Percentiles rank a stretch among this genome's conserved stretches.
Evolutionary conservation across 1,139 yeast genomes (phyloP).

Genomic region (Hemisphaericaspora subhashii): DNA sequence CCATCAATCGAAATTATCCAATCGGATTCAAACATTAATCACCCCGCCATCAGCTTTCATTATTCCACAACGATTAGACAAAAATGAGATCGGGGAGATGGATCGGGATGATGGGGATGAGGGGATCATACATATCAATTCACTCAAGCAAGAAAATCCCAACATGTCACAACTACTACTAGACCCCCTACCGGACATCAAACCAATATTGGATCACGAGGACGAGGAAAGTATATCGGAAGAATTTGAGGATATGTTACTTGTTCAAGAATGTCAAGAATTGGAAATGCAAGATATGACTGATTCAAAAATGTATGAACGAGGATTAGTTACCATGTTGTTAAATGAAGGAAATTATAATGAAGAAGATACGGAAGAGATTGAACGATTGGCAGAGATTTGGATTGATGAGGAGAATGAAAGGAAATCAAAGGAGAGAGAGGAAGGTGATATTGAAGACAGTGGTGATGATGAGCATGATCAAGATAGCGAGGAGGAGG

Average conservation of each 20-base stretch:
- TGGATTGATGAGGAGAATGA: slow-evolving; percentile 7
- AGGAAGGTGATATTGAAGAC: neutral
- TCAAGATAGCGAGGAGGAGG: slow-evolving; percentile 1
- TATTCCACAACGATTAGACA: slow-evolving; percentile 2
- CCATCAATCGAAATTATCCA: neutral
- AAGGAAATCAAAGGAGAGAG: slow-evolving; percentile 2
- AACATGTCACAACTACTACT: neutral
- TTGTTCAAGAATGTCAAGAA: slow-evolving; percentile 13
- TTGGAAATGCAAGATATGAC: slow-evolving; percentile 17
- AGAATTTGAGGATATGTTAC: slow-evolving; percentile 13
- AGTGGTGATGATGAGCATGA: neutral
- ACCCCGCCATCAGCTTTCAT: neutral
- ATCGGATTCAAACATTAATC: neutral
- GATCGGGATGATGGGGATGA: neutral
- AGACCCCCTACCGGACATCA: neutral
- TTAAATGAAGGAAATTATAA: slow-evolving; percentile 9
- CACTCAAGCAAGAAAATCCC: slow-evolving; percentile 1
- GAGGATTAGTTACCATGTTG: slow-evolving; percentile 17
- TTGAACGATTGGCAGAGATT: slow-evolving; percentile 1
- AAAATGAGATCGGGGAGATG: slow-evolving; percentile 1
- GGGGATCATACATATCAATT: slow-evolving; percentile 1
- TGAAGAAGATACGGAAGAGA: slow-evolving; percentile 8
- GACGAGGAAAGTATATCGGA: slow-evolving; percentile 6
- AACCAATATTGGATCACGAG: neutral
- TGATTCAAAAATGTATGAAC: slow-evolving; percentile 20